These are phyloP conservation scores for Tribonema minus DNA, from an alignment of 108 stramenopile genomes.

Conservation along the genomic window DNA sequence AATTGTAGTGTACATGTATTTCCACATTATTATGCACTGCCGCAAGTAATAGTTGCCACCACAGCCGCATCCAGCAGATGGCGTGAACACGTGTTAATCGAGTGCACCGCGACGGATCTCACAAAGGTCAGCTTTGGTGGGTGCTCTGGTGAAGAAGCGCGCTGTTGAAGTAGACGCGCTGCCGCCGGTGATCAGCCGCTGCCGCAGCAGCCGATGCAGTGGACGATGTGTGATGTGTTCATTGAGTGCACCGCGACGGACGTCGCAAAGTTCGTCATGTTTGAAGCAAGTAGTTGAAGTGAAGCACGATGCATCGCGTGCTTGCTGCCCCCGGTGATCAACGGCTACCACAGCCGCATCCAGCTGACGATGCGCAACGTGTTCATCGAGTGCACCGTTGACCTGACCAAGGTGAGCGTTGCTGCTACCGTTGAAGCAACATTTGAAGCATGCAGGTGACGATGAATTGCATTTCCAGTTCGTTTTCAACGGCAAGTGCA, in stretches of 20 bases:
- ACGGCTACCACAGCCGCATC: constrained; percentile 84
- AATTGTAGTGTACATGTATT: too few relatives aligned
- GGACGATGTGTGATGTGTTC: constrained; percentile 90
- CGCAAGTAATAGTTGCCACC: constrained; percentile 93
- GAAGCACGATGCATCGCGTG: not conserved
- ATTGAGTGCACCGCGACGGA: constrained; percentile 99
- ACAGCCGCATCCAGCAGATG: constrained; percentile 78
- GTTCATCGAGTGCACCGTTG: constrained; percentile 98
- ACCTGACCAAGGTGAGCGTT: constrained; percentile 89
- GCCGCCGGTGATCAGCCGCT: constrained; percentile 97
- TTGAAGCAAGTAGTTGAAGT: too few relatives aligned
- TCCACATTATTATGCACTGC: constrained; percentile 81
- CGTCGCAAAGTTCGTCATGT: constrained; percentile 84
- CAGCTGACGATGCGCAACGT: constrained; percentile 86
- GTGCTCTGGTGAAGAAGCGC: too few relatives aligned
- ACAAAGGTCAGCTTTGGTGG: too few relatives aligned
- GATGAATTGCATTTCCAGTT: too few relatives aligned
- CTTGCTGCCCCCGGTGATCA: constrained; percentile 97
- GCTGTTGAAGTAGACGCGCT: constrained; percentile 91
- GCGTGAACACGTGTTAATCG: constrained; percentile 96
- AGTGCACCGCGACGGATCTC: constrained; percentile 95
- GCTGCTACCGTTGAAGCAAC: too few relatives aligned
- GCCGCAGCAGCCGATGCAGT: constrained; percentile 77
- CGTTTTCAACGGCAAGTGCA: too few relatives aligned
- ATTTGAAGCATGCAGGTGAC: too few relatives aligned